These are phyloP conservation scores for Aspergillus taichungensis DNA, from an alignment of 495 filamentous ascomycete genomes.

Conservation along the genomic window DNA sequence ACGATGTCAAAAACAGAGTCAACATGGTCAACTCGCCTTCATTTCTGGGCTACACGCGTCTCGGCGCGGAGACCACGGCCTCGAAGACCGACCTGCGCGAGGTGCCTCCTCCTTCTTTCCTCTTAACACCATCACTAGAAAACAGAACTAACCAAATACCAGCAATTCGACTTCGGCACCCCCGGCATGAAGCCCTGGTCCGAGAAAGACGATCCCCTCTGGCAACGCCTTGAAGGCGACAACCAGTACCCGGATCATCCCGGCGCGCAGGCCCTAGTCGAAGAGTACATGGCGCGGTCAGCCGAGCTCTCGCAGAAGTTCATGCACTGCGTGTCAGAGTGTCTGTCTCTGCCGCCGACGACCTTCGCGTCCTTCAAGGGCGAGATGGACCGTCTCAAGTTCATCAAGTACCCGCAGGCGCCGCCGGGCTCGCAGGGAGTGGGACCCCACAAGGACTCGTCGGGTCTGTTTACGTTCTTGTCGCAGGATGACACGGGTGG, in stretches of 20 bases:
- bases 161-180: conserved; percentile 40
- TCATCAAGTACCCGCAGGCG: conserved; percentile 79
- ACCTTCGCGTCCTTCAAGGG: conserved; percentile 86
- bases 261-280: conserved; percentile 64
- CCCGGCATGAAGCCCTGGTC: conserved; percentile 25
- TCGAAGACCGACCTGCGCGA: conserved; percentile 33
- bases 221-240: conserved; percentile 40
- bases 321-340: conserved; percentile 74
- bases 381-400: conserved; percentile 81
- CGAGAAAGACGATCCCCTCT: conserved; percentile 65
- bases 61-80: conserved; percentile 42
- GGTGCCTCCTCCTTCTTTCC: conserved; percentile 8
- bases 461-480: conserved; percentile 48
- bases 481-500: conserved; percentile 47
- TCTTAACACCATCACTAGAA: not conserved
- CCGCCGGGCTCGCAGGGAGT: conserved; percentile 61
- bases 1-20: conserved; percentile 66
- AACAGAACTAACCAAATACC: not conserved
- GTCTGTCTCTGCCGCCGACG: conserved; percentile 58
- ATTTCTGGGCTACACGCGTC: conserved; percentile 41
- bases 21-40: conserved; percentile 79
- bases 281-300: conserved; percentile 69
- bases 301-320: conserved; percentile 61
- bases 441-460: conserved; percentile 86
- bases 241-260: conserved; percentile 45